Base-by-base conservation (phyloP, 495 filamentous ascomycete species). In the Podospora pseudopauciseta region DNA sequence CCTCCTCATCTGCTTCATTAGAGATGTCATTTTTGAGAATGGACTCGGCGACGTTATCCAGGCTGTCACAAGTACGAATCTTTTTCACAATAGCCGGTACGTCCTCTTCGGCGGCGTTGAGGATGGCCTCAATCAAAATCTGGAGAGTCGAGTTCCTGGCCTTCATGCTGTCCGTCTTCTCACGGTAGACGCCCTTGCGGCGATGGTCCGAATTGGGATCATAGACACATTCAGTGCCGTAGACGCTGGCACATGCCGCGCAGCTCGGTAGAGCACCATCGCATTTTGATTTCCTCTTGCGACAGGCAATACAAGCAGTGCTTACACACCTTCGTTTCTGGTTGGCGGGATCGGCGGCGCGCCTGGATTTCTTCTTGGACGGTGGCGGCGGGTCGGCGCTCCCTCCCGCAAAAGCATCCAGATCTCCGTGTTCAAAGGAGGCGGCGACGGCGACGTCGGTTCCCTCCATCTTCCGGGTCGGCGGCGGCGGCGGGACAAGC, bases 191-290 rank as follows among this genome's bases (percentile, higher is more conserved):
- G 61, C 95, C 95, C 76, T 98, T 99, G 19, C 95, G 88, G 60
- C 95, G 90, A 75, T 97, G 93, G 77, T 99, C 95, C 65, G 92
- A 95, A 74, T 92, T 96, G 5, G 93, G 95, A 76, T 98, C 96
- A 83, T 98, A 99, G 63, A 96, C 83, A 78, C 93, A 93, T 70
- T 90, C 88, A 56, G 95, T 98, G 68, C 94, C 90, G 74, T 99
- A 99, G 55, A 99, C 96, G 60, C 92, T 96, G 27, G 92, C 87
- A 79, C 95, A 99, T 27, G 95, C 95, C 19, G 95, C 93, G 74
- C 95, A 99, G 70, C 91, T 92, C 4, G 95, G 95, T 3, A 90
- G 85, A 53, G 94, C 92, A 63, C 95, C 96, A 79, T 99, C 96
- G 78, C 95, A 98, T 88, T 97, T 96, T 59, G 91, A 94, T 76